Conservation (phyloP, 495 filamentous ascomycete genomes). For the Usnea hakonensis region DNA sequence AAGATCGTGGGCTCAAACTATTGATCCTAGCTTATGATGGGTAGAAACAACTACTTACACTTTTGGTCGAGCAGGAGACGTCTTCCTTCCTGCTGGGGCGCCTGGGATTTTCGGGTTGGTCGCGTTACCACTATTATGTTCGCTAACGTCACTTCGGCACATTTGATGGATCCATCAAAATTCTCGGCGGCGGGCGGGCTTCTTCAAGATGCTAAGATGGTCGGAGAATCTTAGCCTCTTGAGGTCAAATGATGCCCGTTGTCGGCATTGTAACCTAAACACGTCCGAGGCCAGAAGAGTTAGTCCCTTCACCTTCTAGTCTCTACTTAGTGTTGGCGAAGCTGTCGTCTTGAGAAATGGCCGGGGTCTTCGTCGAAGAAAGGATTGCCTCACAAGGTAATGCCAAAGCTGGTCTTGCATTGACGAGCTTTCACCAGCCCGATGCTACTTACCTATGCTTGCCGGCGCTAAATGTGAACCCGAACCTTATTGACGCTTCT, state of each 20-base stretch:
- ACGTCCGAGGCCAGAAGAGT: too few relatives aligned
- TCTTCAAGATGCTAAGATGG: background rate
- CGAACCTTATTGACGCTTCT: background rate
- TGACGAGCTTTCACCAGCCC: background rate
- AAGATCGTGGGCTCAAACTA: background rate
- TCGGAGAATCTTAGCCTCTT: background rate
- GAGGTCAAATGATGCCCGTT: background rate
- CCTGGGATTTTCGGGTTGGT: background rate
- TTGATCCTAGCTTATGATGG: background rate
- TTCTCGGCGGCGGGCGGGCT: background rate
- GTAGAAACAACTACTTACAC: background rate
- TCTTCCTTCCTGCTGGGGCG: background rate
- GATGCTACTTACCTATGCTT: too few relatives aligned
- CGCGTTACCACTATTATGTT: background rate
- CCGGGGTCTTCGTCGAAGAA: background rate
- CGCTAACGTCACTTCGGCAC: background rate
- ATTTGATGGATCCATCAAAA: background rate
- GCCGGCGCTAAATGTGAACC: background rate
- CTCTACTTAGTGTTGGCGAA: background rate
- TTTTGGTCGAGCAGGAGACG: background rate
- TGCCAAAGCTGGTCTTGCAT: background rate
- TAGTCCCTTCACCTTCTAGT: background rate
- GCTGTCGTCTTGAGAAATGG: background rate
- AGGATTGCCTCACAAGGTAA: background rate
- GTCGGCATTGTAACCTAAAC: background rate